These are phyloP conservation scores for Schizosaccharomyces octosporus DNA, from an alignment of 805 yeast genomes.

Conservation along the genomic window DNA sequence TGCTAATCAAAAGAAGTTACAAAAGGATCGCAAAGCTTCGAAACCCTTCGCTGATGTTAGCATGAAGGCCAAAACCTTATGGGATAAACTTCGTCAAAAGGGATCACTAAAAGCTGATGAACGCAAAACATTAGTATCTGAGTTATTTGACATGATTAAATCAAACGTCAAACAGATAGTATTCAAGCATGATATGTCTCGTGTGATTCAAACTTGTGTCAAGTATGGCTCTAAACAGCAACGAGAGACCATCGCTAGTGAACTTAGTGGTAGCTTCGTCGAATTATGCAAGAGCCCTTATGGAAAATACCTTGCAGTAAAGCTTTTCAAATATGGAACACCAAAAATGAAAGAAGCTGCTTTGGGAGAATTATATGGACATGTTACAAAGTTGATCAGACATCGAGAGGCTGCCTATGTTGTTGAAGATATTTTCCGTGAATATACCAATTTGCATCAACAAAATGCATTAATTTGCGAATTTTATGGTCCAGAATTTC, in stretches of 20 bases:
- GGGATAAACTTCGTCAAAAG: conserved; percentile 81
- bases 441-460: conserved; percentile 66
- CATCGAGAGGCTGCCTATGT: conserved; percentile 97
- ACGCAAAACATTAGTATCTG: conserved; percentile 54
- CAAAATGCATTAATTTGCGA: conserved; percentile 79
- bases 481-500: conserved; percentile 90
- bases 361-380: conserved; percentile 70
- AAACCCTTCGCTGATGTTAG: conserved; percentile 75
- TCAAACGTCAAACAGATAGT: conserved; percentile 64
- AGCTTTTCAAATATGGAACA: conserved; percentile 76
- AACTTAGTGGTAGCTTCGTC: conserved; percentile 54
- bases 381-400: conserved; percentile 73
- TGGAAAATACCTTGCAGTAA: conserved; percentile 76
- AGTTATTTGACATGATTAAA: conserved; percentile 62
- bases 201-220: conserved; percentile 82
- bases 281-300: conserved; percentile 74
- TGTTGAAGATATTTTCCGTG: conserved; percentile 71
- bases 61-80: conserved; percentile 56
- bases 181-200: conserved; percentile 82
- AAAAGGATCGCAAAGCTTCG: conserved; percentile 62
- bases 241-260: conserved; percentile 39
- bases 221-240: conserved; percentile 63
- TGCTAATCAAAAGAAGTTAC: conserved; percentile 54
- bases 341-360: conserved; percentile 53
- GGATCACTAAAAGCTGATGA: conserved; percentile 40